Evolutionary conservation across 495 filamentous ascomycete genomes (phyloP).

Genomic region (Daldinia concentrica): DNA sequence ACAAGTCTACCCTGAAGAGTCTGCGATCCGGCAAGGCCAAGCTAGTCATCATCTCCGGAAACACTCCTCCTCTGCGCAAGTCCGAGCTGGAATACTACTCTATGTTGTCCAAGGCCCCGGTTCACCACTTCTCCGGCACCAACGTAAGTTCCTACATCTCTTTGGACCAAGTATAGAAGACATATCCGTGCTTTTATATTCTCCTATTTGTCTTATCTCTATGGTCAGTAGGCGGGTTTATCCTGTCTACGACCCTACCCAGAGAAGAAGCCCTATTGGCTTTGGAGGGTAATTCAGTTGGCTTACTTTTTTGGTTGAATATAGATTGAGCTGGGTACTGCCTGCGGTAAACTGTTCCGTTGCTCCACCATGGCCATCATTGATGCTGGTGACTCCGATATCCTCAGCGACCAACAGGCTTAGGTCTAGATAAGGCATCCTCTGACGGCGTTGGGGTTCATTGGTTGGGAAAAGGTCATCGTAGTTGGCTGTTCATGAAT

Average conservation of each 20-base stretch:
- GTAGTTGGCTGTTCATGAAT: conserved; percentile 19
- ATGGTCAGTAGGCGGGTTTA: conserved; percentile 28
- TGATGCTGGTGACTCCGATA: conserved; percentile 98
- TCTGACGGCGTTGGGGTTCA: conserved; percentile 55
- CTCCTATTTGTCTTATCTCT: conserved; percentile 4
- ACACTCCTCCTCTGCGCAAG: conserved; percentile 96
- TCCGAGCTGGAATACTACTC: conserved; percentile 90
- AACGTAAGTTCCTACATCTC: conserved; percentile 77
- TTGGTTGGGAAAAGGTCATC: conserved; percentile 41
- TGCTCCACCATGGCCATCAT: conserved; percentile 95
- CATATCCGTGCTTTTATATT: conserved; percentile 29
- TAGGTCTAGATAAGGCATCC: conserved; percentile 52
- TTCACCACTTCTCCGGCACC: conserved; percentile 96
- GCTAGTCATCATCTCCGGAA: conserved; percentile 82
- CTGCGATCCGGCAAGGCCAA: conserved; percentile 87
- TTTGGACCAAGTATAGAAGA: conserved; percentile 24
- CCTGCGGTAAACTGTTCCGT: conserved; percentile 84
- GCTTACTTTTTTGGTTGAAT: conserved; percentile 54
- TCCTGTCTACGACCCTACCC: conserved; percentile 58
- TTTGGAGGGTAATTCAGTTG: conserved; percentile 82
- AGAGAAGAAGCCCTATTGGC: conserved; percentile 81
- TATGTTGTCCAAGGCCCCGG: conserved; percentile 91
- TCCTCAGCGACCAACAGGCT: conserved; percentile 75
- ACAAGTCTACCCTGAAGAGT: conserved; percentile 96
- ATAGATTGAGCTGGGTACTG: conserved; percentile 96